A percentile compares a stretch with the other conserved stretches of the same genome.
These are phyloP conservation scores for Danielia oregonensis DNA, from an alignment of 805 yeast species.

Conservation along the genomic window DNA sequence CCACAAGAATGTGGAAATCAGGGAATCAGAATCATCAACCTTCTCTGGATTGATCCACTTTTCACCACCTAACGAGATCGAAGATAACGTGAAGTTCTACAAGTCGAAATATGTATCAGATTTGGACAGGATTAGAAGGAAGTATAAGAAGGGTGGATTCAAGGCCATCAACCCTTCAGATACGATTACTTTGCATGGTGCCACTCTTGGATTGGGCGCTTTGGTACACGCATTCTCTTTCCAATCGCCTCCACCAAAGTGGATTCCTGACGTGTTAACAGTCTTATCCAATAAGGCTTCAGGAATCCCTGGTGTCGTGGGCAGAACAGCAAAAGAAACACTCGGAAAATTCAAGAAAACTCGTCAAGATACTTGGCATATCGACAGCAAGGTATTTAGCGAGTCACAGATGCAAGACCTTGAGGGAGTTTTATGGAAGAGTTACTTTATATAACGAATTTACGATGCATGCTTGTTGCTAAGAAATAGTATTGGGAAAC, in stretches of 20 bases:
- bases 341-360: slow-evolving; percentile 85
- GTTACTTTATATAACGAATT: slow-evolving; percentile 67
- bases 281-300: slow-evolving; percentile 68
- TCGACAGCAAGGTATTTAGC: slow-evolving; percentile 72
- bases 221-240: slow-evolving; percentile 87
- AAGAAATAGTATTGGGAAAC: not conserved
- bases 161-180: slow-evolving; percentile 37
- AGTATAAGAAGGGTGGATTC: slow-evolving; percentile 37
- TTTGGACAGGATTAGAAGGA: slow-evolving; percentile 39
- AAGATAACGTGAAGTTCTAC: slow-evolving; percentile 37
- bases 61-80: slow-evolving; percentile 46
- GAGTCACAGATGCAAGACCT: slow-evolving; percentile 80
- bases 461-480: not conserved
- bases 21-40: slow-evolving; percentile 68
- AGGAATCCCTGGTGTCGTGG: slow-evolving; percentile 72
- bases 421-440: slow-evolving; percentile 92
- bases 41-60: slow-evolving; percentile 79
- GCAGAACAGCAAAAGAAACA: slow-evolving; percentile 76
- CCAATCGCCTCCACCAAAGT: slow-evolving; percentile 81
- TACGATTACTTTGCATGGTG: slow-evolving; percentile 64
- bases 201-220: slow-evolving; percentile 85
- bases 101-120: slow-evolving; percentile 27
- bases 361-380: slow-evolving; percentile 94
- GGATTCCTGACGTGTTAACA: slow-evolving; percentile 78
- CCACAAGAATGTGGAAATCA: slow-evolving; percentile 66